Conservation (phyloP, 371 early-diverging fungal genomes). For the Mucor sp. region DNA sequence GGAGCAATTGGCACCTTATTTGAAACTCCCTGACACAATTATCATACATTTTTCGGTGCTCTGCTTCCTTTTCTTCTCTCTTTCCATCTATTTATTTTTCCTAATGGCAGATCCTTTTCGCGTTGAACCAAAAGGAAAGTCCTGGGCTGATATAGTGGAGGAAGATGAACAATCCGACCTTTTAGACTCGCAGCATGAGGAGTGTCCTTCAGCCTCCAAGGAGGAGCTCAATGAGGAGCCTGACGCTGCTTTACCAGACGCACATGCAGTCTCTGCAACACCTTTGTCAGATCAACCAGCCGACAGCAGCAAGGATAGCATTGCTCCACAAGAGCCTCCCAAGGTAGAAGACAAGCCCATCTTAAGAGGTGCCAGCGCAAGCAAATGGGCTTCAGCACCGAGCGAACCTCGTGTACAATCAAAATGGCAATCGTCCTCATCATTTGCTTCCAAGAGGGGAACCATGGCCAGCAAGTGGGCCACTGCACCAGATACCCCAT, state of each 20-base stretch:
- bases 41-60: neutral
- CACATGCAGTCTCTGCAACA: neutral
- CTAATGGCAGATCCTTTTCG: neutral
- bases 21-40: neutral
- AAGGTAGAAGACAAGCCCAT: neutral
- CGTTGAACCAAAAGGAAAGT: constrained; percentile 3
- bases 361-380: neutral
- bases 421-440: neutral
- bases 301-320: neutral
- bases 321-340: neutral
- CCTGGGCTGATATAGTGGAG: constrained; percentile 20
- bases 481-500: neutral
- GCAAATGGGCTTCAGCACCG: constrained; percentile 11
- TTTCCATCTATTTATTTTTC: neutral
- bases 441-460: neutral
- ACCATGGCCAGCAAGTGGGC: constrained; percentile 7
- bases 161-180: constrained; percentile 9
- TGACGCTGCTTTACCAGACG: neutral
- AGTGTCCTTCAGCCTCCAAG: neutral
- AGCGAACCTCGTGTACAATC: neutral
- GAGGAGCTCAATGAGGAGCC: neutral
- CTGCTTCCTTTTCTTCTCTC: neutral
- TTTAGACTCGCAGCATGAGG: neutral
- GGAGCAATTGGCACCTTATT: neutral
- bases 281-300: neutral